Conservation (phyloP, 2,329 filamentous ascomycete species). For the Ceratocystis eucalypticola region DNA sequence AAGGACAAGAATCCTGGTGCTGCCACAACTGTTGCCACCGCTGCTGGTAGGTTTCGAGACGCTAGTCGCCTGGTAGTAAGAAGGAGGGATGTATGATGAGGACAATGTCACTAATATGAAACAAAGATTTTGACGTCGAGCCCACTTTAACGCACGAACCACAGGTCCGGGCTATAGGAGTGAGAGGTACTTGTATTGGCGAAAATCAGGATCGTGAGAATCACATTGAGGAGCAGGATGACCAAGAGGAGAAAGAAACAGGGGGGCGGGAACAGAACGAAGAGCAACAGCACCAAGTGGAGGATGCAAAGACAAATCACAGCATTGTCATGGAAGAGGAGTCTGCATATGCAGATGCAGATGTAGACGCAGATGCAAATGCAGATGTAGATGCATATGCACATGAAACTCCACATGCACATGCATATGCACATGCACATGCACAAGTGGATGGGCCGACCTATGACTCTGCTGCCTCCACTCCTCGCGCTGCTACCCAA, state of each 20-base stretch:
- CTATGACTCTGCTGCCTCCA: neutral
- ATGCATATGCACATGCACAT: slow-evolving; percentile 1
- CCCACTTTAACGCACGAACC: slow-evolving; percentile 3
- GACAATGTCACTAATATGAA: slow-evolving; percentile 13
- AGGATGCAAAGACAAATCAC: neutral
- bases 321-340: neutral
- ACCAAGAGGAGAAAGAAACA: neutral
- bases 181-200: neutral
- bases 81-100: slow-evolving; percentile 7
- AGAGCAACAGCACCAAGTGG: neutral
- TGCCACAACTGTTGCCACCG: neutral
- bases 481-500: neutral
- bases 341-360: neutral
- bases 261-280: neutral
- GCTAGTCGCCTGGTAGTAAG: neutral
- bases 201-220: neutral
- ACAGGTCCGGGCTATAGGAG: slow-evolving; percentile 6
- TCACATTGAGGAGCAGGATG: neutral
- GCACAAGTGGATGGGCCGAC: slow-evolving; percentile 1
- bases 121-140: slow-evolving; percentile 10
- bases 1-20: neutral
- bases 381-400: neutral
- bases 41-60: slow-evolving; percentile 13
- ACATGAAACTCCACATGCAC: neutral
- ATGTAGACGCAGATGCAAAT: neutral